phyloP scores from a whole-genome alignment of 2,329 filamentous ascomycete genomes.

The Rosellinia necatrix region DNA sequence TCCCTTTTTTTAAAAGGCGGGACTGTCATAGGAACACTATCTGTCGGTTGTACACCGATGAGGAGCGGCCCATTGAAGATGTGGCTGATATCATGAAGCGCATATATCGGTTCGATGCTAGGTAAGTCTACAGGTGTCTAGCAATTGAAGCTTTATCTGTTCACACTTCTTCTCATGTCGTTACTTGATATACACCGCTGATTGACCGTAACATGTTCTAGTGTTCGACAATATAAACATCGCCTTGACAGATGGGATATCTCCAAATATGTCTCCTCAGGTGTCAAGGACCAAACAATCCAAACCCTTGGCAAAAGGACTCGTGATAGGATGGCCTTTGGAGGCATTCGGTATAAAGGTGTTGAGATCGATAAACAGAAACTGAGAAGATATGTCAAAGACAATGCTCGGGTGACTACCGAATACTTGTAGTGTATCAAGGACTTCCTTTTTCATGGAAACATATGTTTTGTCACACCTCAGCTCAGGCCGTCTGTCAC shows the following conservation, averaged over 20 bases:
- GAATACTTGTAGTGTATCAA: conserved; percentile 33
- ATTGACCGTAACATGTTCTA: conserved; percentile 9
- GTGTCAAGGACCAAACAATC: conserved; percentile 32
- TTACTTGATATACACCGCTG: background rate
- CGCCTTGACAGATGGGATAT: conserved; percentile 41
- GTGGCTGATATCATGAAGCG: conserved; percentile 5
- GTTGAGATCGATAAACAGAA: conserved; percentile 35
- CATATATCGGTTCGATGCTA: conserved; percentile 8
- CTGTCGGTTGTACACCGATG: conserved; percentile 1
- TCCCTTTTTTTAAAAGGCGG: conserved; percentile 10
- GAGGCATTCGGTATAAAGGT: conserved; percentile 33
- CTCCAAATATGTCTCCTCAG: conserved; percentile 34
- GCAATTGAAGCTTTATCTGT: no score
- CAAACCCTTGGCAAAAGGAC: conserved; percentile 27
- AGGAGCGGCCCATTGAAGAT: background rate
- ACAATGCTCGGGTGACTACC: conserved; percentile 31
- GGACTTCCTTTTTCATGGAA: conserved; percentile 46
- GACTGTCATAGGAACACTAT: conserved; percentile 4
- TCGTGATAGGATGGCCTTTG: conserved; percentile 25
- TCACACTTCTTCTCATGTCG: background rate
- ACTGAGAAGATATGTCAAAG: conserved; percentile 35
- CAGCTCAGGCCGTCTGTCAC: conserved; percentile 45
- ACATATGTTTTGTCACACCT: conserved; percentile 51
- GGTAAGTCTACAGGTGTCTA: background rate
- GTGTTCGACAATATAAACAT: conserved; percentile 41